These are phyloP conservation scores for Bretschneidera sinensis DNA, from an alignment of 345 rosid species.

Conservation along the genomic window DNA sequence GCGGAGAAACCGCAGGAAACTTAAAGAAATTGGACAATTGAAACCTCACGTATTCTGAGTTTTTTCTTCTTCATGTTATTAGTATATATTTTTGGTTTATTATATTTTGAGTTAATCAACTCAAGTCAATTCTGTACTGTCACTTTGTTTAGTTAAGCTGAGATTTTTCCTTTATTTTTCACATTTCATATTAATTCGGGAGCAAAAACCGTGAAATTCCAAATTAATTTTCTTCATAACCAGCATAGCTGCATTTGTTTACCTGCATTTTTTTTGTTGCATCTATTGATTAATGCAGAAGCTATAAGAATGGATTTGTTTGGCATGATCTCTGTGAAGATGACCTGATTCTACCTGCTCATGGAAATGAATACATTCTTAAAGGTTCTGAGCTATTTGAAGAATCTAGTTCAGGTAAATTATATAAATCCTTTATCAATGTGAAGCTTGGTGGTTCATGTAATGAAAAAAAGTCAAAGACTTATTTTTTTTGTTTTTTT, in stretches of 20 bases:
- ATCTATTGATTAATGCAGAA: conserved; percentile 38
- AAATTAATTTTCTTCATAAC: too few relatives aligned
- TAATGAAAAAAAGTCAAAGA: background rate
- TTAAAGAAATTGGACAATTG: background rate
- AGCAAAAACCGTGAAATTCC: too few relatives aligned
- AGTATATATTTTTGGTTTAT: too few relatives aligned
- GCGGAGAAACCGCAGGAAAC: conserved; percentile 10
- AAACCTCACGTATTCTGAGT: background rate
- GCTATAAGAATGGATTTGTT: conserved; percentile 94
- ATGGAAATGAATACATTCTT: conserved; percentile 86
- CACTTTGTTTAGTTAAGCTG: too few relatives aligned
- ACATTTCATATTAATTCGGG: too few relatives aligned
- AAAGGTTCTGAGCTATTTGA: conserved; percentile 91
- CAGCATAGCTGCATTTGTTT: background rate
- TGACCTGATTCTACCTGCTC: conserved; percentile 79
- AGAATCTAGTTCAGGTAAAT: conserved; percentile 61
- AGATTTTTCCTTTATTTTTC: too few relatives aligned
- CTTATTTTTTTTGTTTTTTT: conserved; percentile 5
- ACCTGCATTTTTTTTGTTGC: background rate
- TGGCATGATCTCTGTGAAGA: conserved; percentile 95
- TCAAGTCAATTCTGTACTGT: background rate
- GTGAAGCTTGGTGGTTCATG: background rate
- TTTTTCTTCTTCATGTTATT: background rate
- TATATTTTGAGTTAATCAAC: background rate
- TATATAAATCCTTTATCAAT: background rate